phyloP scores from a whole-genome alignment of 768 basidiomycete genomes.

The Daedaleopsis sinensis region DNA sequence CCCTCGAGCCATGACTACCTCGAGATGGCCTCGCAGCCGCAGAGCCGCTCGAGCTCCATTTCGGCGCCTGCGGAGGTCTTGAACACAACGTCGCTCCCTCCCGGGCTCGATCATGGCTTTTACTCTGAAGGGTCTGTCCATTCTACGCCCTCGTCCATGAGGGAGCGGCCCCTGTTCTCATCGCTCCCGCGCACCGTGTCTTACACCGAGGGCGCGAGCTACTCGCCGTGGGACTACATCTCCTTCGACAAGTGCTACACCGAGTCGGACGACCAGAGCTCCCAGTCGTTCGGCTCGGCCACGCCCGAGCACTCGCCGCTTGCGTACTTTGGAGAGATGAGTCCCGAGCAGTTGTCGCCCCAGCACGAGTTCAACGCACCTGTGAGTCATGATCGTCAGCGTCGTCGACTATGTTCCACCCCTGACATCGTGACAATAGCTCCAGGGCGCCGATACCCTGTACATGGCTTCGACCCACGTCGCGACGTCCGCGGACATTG shows the following conservation, averaged over 20 bases:
- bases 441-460: constrained; percentile 12
- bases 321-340: neutral
- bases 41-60: constrained; percentile 1
- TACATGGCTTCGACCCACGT: constrained; percentile 2
- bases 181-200: constrained; percentile 10
- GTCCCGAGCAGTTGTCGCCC: constrained; percentile 9
- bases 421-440: neutral
- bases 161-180: constrained; percentile 5
- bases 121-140: constrained; percentile 2
- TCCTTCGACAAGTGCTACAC: constrained; percentile 10
- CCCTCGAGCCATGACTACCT: constrained; percentile 17
- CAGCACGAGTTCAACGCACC: neutral
- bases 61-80: constrained; percentile 1
- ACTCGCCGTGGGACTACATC: constrained; percentile 13
- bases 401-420: no score
- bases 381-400: neutral
- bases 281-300: constrained; percentile 13
- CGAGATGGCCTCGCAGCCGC: constrained; percentile 1
- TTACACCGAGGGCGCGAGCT: constrained; percentile 10
- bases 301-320: constrained; percentile 6
- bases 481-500: neutral
- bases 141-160: constrained; percentile 11
- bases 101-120: neutral
- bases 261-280: constrained; percentile 18
- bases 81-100: neutral